Conservation (phyloP, 2,329 filamentous ascomycete genomes). For the Sordariomycetes sp. region DNA sequence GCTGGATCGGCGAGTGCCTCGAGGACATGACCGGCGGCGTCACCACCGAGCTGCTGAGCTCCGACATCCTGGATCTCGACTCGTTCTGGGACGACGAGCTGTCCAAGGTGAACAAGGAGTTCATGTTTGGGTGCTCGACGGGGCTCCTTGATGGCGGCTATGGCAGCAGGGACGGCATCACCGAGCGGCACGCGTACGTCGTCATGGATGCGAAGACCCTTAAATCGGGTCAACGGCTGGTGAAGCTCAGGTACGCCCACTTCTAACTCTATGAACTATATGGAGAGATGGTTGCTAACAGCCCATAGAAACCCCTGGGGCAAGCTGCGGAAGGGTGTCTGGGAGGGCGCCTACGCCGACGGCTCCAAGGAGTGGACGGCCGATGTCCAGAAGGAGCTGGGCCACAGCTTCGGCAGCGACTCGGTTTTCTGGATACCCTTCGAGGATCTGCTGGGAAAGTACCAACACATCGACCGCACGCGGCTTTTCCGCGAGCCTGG, state of each 20-base stretch:
- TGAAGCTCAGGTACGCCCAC: conserved; percentile 33
- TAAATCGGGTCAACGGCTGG: conserved; percentile 39
- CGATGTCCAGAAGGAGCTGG: conserved; percentile 45
- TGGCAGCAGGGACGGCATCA: conserved; percentile 43
- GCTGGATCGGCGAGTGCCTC: conserved; percentile 54
- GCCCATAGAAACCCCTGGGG: conserved; percentile 46
- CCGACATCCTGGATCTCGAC: conserved; percentile 54
- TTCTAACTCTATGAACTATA: background rate
- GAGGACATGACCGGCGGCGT: conserved; percentile 54
- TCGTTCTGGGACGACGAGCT: conserved; percentile 70
- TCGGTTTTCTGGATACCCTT: conserved; percentile 56
- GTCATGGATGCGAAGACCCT: conserved; percentile 24
- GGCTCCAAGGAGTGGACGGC: conserved; percentile 52
- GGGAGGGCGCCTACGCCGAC: conserved; percentile 50
- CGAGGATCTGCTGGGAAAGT: conserved; percentile 51
- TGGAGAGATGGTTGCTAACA: background rate
- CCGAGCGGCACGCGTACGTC: conserved; percentile 50
- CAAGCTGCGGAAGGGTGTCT: conserved; percentile 31
- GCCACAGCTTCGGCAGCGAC: conserved; percentile 49
- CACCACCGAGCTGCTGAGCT: conserved; percentile 53
- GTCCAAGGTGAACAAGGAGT: conserved; percentile 67
- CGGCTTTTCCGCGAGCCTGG: conserved; percentile 47
- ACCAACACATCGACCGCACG: conserved; percentile 50
- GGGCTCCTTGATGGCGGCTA: conserved; percentile 29
- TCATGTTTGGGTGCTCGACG: conserved; percentile 54